These are phyloP conservation scores for Dryas octopetala DNA, from an alignment of 306 rosid genomes.

Conservation along the genomic window DNA sequence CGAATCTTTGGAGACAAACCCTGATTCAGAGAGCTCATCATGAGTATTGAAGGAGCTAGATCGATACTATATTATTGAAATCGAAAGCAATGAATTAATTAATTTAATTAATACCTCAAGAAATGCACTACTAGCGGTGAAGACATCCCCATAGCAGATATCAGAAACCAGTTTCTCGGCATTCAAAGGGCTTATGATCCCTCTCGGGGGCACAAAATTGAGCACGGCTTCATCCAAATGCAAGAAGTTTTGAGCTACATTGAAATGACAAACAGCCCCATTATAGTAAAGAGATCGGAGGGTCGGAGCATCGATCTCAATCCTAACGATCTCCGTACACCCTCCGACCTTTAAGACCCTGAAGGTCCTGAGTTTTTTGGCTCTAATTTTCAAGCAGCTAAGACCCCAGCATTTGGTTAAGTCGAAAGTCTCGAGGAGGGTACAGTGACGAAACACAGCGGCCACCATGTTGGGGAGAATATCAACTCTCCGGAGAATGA, in stretches of 20 bases:
- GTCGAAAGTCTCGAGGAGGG: no score
- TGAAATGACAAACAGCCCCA: background rate
- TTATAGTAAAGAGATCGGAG: conserved; percentile 16
- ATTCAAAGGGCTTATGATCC: background rate
- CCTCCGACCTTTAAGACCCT: conserved; percentile 23
- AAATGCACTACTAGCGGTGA: conserved; percentile 28
- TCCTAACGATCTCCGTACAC: background rate
- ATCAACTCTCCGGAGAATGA: no score
- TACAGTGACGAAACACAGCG: no score
- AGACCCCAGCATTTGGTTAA: no score
- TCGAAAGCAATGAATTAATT: no score
- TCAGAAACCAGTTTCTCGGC: conserved; percentile 9
- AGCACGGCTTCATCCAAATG: conserved; percentile 25
- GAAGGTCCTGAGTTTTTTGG: background rate
- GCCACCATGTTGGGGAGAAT: no score
- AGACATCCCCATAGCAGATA: conserved; percentile 10
- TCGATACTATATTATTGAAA: no score
- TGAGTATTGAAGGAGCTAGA: no score
- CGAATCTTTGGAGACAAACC: conserved; percentile 31
- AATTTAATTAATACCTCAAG: conserved; percentile 34
- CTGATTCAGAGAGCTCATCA: conserved; percentile 10
- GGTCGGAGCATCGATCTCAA: conserved; percentile 28
- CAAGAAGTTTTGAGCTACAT: background rate
- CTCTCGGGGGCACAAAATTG: background rate
- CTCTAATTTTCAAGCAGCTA: no score